Evolutionary conservation across 768 basidiomycete genomes (phyloP).

Genomic region (Leucogyrophana mollusca): DNA sequence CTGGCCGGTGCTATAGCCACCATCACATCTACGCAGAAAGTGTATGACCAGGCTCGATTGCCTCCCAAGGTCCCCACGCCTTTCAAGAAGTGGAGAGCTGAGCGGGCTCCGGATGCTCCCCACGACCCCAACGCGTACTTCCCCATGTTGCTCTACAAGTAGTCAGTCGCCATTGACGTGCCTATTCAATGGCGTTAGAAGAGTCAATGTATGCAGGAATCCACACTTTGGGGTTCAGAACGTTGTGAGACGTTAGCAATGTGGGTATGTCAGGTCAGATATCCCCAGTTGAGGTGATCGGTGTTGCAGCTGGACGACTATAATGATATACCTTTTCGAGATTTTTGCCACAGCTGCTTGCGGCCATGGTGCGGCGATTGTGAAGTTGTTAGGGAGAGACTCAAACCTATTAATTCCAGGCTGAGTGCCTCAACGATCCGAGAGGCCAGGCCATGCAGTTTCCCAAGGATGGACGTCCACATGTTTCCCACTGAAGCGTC

Average conservation of each 20-base stretch:
- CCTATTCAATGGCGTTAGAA: slow-evolving; percentile 1
- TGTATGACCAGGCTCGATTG: slow-evolving; percentile 61
- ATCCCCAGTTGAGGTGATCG: slow-evolving; percentile 39
- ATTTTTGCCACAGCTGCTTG: too few relatives aligned
- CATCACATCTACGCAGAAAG: slow-evolving; percentile 53
- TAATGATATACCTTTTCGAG: background rate
- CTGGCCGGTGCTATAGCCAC: slow-evolving; percentile 72
- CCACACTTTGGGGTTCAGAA: too few relatives aligned
- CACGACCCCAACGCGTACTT: slow-evolving; percentile 83
- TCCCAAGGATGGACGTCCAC: too few relatives aligned
- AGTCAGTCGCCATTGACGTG: slow-evolving; percentile 2
- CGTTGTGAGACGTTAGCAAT: too few relatives aligned
- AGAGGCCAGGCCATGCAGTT: too few relatives aligned
- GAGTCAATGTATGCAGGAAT: background rate
- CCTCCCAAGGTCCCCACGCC: slow-evolving; percentile 74
- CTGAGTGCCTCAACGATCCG: background rate
- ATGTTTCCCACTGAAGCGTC: too few relatives aligned
- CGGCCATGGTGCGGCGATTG: too few relatives aligned
- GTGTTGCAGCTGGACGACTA: slow-evolving; percentile 37
- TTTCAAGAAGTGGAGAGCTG: slow-evolving; percentile 72
- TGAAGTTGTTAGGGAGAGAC: background rate
- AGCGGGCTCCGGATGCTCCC: slow-evolving; percentile 73
- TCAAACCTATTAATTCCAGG: background rate
- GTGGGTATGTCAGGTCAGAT: background rate
- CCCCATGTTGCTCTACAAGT: slow-evolving; percentile 73